Evolutionary conservation across 805 yeast species (phyloP), one percentile per base, ranked within the genome.

Genomic region (Kuraishia hungarica): DNA sequence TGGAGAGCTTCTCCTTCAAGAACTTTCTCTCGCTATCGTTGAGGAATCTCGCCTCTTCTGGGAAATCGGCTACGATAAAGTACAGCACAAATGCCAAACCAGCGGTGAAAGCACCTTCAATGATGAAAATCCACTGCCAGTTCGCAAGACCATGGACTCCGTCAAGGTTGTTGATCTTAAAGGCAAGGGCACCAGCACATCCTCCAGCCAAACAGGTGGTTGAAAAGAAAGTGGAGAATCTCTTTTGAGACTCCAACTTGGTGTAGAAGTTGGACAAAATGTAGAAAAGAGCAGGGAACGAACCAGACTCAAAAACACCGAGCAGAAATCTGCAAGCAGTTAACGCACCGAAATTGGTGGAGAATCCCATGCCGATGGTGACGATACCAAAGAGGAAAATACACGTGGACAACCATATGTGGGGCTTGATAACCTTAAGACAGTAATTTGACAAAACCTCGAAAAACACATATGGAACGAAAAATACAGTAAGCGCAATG

Each of bases 121-220:
- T 67, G 53, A 76, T 69, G 63, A 73, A 77, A 50, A 76, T 64
- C 77, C 79, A 77, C 62, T 69, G 67, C 80, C 80, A 77, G 2
- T 77, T 74, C n/a, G 65, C 61, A 23, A 71, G 54, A 8, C 81
- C 81, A 53, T 64, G 66, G 11, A 57, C 67, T 48, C 79, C 78
- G 59, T 81, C 75, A 61, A 86, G 72, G 47, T 81, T 82, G 60
- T 81, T 69, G 58, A 85, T 79, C 58, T 81, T 81, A 61, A 79
- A 83, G 7, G 92, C 90, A 60, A 87, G 76, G 28, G 88, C 82
- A 56, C 91, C 91, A 15, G 86, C 86, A 60, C 87, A 86, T 23
- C 88, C 91, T 65, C 94, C 92, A 1, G 92, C 89, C 54, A 87
- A 74, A 59, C 86, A 80, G 2, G 92, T 84, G 51, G 86, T 82